These are phyloP conservation scores for Madurella mycetomatis DNA, from an alignment of 2,329 filamentous ascomycete species.

Conservation along the genomic window DNA sequence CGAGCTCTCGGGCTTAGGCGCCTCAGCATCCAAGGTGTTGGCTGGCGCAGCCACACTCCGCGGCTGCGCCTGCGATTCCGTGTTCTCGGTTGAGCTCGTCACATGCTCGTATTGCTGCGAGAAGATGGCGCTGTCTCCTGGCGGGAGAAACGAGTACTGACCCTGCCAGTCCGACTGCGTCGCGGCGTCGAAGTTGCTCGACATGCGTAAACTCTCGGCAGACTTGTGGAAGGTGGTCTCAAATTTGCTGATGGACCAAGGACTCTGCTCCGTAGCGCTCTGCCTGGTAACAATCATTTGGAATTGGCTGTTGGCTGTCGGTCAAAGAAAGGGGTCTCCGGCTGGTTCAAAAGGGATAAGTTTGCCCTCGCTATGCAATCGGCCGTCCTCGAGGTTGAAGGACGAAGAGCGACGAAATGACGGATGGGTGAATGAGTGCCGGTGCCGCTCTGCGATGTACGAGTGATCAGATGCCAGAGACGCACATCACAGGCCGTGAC, in stretches of 20 bases:
- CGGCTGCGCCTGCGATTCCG: conserved; percentile 37
- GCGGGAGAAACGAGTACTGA: conserved; percentile 48
- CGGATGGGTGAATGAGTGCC: conserved; percentile 15
- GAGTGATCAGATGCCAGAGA: conserved; percentile 16
- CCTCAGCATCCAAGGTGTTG: conserved; percentile 59
- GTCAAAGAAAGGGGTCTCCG: conserved; percentile 12
- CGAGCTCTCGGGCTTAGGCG: conserved; percentile 48
- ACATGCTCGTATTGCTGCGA: conserved; percentile 42
- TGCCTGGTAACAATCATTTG: conserved; percentile 55
- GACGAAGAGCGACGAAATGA: conserved; percentile 3
- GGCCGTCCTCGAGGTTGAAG: not conserved
- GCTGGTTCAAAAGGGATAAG: conserved; percentile 6
- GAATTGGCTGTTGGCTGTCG: conserved; percentile 29
- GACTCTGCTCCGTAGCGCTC: conserved; percentile 49
- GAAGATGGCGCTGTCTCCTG: conserved; percentile 42
- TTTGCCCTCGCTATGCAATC: conserved; percentile 14
- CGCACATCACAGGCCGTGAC: conserved; percentile 18
- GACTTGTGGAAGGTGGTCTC: conserved; percentile 43
- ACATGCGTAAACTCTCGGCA: conserved; percentile 51
- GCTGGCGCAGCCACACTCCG: conserved; percentile 35
- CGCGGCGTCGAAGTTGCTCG: conserved; percentile 50
- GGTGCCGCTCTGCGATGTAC: conserved; percentile 7
- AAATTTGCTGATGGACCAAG: conserved; percentile 52
- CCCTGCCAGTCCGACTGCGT: conserved; percentile 55
- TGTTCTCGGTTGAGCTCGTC: conserved; percentile 33